phyloP scores from a whole-genome alignment of 768 basidiomycete genomes.

The Xanthoconium purpureum region DNA sequence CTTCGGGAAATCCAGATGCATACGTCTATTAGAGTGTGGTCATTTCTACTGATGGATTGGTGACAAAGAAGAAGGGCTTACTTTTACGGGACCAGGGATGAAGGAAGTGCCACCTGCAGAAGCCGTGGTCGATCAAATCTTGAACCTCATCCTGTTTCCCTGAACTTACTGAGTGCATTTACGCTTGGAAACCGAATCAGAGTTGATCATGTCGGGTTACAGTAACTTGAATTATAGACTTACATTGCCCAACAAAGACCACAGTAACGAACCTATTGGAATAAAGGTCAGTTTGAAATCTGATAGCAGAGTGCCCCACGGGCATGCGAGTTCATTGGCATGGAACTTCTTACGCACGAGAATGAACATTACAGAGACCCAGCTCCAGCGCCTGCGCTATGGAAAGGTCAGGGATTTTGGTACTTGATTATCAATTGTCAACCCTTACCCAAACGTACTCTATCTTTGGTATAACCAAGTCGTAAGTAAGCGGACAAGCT shows the following conservation, averaged over 20 bases:
- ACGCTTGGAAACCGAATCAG: not conserved
- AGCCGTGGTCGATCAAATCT: too few species aligned
- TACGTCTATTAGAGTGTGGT: too few species aligned
- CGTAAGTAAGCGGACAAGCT: not conserved
- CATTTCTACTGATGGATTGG: too few species aligned
- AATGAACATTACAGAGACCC: slow-evolving; percentile 15
- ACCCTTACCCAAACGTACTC: slow-evolving; percentile 12
- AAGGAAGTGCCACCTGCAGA: slow-evolving; percentile 4
- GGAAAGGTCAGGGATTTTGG: not conserved
- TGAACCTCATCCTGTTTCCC: not conserved
- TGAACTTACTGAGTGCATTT: slow-evolving; percentile 4
- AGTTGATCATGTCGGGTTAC: not conserved
- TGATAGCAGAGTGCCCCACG: too few species aligned
- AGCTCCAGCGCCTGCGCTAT: slow-evolving; percentile 10
- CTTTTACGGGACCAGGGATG: slow-evolving; percentile 1
- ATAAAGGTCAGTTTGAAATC: not conserved
- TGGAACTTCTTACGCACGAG: slow-evolving; percentile 2
- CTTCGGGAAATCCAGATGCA: too few species aligned
- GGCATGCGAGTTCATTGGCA: too few species aligned
- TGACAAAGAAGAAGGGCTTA: not conserved
- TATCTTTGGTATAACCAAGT: not conserved
- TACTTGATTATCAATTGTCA: not conserved
- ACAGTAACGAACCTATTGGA: slow-evolving; percentile 15
- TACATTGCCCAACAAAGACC: slow-evolving; percentile 13
- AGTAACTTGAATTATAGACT: not conserved